Evolutionary conservation across 2,329 filamentous ascomycete genomes (phyloP).

Genomic region (Bipolaris victoriae): DNA sequence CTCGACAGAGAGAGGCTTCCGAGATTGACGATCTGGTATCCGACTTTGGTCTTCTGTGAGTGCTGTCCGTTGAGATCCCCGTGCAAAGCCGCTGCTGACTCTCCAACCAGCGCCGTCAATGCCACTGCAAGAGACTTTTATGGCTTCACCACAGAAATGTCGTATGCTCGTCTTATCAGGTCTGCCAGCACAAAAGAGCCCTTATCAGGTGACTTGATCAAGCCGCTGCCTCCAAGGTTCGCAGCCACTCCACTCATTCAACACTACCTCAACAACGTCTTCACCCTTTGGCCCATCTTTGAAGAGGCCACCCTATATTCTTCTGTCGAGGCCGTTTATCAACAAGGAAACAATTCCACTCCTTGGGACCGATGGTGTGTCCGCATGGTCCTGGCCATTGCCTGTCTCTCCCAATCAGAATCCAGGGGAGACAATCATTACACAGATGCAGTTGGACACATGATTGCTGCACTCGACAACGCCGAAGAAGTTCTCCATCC

Average conservation of each 20-base stretch:
- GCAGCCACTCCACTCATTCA: slow-evolving; percentile 73
- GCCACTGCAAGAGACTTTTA: slow-evolving; percentile 94
- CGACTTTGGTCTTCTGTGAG: slow-evolving; percentile 88
- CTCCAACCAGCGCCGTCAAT: slow-evolving; percentile 75
- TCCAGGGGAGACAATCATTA: slow-evolving; percentile 68
- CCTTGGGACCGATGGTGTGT: slow-evolving; percentile 82
- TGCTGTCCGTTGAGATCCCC: slow-evolving; percentile 10
- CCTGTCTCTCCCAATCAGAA: slow-evolving; percentile 75
- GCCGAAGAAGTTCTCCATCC: slow-evolving; percentile 85
- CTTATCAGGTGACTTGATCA: slow-evolving; percentile 65
- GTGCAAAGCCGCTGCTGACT: slow-evolving; percentile 14
- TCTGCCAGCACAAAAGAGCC: slow-evolving; percentile 79
- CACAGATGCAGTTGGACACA: slow-evolving; percentile 64
- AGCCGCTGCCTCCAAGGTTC: slow-evolving; percentile 73
- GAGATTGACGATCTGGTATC: slow-evolving; percentile 92
- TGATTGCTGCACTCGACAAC: slow-evolving; percentile 72
- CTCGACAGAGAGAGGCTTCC: slow-evolving; percentile 70
- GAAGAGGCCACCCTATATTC: slow-evolving; percentile 78
- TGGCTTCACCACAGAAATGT: slow-evolving; percentile 85
- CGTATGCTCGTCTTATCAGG: slow-evolving; percentile 85
- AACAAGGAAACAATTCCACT: slow-evolving; percentile 66
- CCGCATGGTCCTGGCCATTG: slow-evolving; percentile 87
- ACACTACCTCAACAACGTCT: slow-evolving; percentile 84
- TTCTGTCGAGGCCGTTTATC: slow-evolving; percentile 82
- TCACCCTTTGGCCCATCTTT: slow-evolving; percentile 80